Percentiles rank a stretch among this genome's conserved stretches.
Evolutionary conservation across 2,329 filamentous ascomycete species (phyloP).

Genomic region (Sclerotiophoma versabilis): DNA sequence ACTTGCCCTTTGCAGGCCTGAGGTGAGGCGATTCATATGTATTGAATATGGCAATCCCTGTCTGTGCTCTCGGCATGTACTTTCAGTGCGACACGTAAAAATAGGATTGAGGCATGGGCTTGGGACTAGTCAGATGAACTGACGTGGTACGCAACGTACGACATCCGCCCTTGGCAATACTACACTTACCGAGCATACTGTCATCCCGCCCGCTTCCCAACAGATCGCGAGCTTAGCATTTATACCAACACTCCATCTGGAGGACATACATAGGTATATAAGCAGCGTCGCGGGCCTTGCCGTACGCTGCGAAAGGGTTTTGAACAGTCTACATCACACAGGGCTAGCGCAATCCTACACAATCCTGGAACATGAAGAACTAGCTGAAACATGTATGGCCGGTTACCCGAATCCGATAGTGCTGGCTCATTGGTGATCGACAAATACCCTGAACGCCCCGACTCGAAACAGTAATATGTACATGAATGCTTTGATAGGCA

Average conservation of each 20-base stretch:
- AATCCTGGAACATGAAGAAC: conserved; percentile 15
- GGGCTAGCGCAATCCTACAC: conserved; percentile 20
- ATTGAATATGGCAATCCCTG: conserved; percentile 11
- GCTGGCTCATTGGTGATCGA: conserved; percentile 16
- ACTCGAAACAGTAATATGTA: conserved; percentile 16
- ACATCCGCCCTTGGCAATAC: conserved; percentile 17
- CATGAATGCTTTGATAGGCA: conserved; percentile 13
- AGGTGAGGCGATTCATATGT: conserved; percentile 8
- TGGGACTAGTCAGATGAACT: conserved; percentile 18
- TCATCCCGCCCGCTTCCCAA: conserved; percentile 3
- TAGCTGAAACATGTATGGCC: conserved; percentile 21
- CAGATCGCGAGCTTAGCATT: neutral
- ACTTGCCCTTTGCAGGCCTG: conserved; percentile 1
- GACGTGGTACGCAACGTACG: conserved; percentile 16
- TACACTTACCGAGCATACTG: conserved; percentile 8
- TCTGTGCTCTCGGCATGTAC: conserved; percentile 13
- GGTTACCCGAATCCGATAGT: conserved; percentile 18
- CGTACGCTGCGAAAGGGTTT: conserved; percentile 10
- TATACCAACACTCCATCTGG: neutral
- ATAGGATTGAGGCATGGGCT: conserved; percentile 12
- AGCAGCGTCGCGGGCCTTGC: conserved; percentile 11
- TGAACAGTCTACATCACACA: neutral
- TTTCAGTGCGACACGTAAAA: conserved; percentile 17
- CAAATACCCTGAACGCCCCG: conserved; percentile 13
- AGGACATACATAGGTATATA: conserved; percentile 1